These are phyloP conservation scores for Ensete glaucum DNA, from an alignment of 176 grass and related monocot genomes.

Conservation along the genomic window DNA sequence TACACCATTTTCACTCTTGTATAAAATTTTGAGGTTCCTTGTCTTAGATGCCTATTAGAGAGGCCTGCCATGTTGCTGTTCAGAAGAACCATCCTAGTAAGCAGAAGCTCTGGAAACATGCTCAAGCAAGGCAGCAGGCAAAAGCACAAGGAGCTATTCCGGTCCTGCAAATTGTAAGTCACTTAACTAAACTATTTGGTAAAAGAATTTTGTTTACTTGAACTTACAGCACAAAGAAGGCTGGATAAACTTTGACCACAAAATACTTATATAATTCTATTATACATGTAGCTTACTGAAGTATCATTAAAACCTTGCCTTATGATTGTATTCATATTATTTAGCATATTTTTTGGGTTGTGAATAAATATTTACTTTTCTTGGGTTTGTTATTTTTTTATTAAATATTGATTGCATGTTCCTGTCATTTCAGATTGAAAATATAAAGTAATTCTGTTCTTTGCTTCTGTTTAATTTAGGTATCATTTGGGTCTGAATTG, in stretches of 20 bases:
- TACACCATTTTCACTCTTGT: background rate
- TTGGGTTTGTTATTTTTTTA: background rate
- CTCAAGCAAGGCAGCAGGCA: conserved; percentile 76
- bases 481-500: conserved; percentile 94
- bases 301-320: background rate
- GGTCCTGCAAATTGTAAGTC: conserved; percentile 84
- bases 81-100: conserved; percentile 64
- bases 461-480: conserved; percentile 31
- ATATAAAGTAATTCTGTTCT: background rate
- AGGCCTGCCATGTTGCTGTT: conserved; percentile 93
- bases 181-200: background rate
- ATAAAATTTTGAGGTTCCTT: background rate
- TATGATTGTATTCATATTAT: background rate
- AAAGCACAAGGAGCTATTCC: conserved; percentile 56
- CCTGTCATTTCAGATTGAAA: background rate
- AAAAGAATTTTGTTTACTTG: background rate
- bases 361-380: background rate
- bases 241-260: background rate
- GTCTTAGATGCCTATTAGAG: conserved; percentile 79
- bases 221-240: background rate
- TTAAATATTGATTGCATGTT: background rate
- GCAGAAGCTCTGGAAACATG: conserved; percentile 92
- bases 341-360: background rate
- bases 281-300: too few relatives aligned
- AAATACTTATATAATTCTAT: background rate